phyloP scores from a whole-genome alignment of 2,329 filamentous ascomycete species.

The Penicillium vulpinum region DNA sequence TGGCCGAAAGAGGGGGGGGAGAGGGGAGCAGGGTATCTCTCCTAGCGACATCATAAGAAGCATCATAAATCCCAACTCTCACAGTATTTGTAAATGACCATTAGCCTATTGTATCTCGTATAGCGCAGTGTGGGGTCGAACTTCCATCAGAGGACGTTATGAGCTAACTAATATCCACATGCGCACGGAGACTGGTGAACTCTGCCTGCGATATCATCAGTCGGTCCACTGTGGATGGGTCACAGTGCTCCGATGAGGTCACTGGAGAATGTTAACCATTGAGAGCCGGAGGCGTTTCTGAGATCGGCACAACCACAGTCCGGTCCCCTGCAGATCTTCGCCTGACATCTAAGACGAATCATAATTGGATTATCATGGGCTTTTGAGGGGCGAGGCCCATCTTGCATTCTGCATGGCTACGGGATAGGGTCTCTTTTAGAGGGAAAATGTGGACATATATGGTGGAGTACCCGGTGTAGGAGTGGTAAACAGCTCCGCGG shows the following conservation, averaged over 20 bases:
- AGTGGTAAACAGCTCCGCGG: neutral
- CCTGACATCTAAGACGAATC: conserved; percentile 23
- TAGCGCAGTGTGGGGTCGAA: neutral
- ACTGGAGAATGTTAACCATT: conserved; percentile 22
- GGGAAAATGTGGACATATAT: conserved; percentile 11
- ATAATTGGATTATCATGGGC: conserved; percentile 2
- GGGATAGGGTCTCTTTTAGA: conserved; percentile 11
- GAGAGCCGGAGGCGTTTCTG: conserved; percentile 5
- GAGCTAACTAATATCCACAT: conserved; percentile 19
- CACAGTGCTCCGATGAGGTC: conserved; percentile 22
- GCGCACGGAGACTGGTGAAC: conserved; percentile 14
- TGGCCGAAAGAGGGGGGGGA: conserved; percentile 15
- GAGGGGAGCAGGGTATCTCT: neutral
- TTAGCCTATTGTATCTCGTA: neutral
- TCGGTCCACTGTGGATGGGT: conserved; percentile 12
- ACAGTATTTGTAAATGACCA: neutral
- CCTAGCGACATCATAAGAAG: conserved; percentile 22
- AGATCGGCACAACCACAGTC: conserved; percentile 19
- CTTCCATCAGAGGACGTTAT: conserved; percentile 13
- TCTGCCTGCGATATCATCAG: conserved; percentile 9
- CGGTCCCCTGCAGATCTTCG: conserved; percentile 26
- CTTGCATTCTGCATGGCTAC: conserved; percentile 1
- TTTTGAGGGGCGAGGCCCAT: conserved; percentile 14
- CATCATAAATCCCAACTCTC: conserved; percentile 1
- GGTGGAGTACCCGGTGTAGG: conserved; percentile 1